Conservation (phyloP, 371 early-diverging fungal genomes). For the Rhizopus stolonifer region DNA sequence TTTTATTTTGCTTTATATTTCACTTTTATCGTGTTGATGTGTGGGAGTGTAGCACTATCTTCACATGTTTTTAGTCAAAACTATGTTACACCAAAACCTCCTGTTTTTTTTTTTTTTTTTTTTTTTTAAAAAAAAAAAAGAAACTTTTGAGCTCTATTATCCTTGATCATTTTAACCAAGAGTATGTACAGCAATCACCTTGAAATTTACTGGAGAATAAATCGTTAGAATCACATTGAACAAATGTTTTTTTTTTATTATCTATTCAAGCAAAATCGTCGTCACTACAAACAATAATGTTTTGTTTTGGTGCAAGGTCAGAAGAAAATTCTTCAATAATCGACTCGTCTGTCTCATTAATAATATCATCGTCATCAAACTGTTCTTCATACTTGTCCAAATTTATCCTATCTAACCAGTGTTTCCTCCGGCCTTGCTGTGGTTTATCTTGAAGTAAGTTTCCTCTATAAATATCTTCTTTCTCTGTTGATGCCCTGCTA, state of each 20-base stretch:
- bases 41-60: no score
- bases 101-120: no score
- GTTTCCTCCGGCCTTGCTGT: background rate
- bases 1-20: no score
- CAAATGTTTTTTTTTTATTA: background rate
- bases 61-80: no score
- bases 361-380: background rate
- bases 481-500: background rate
- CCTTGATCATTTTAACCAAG: no score
- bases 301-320: background rate
- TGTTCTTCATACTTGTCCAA: conserved; percentile 15
- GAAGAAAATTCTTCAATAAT: conserved; percentile 15
- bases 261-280: conserved; percentile 9
- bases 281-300: background rate
- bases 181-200: no score
- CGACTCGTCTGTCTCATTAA: background rate
- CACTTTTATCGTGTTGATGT: no score
- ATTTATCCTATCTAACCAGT: conserved; percentile 22
- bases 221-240: no score
- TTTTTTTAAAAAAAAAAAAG: no score
- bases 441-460: background rate
- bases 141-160: no score
- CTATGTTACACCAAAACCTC: no score
- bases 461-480: background rate
- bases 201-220: no score